A percentile compares a stretch with the other conserved stretches of the same genome.
Evolutionary conservation across 2,329 filamentous ascomycete genomes (phyloP).

Genomic region (Aspergillus pseudotamarii): DNA sequence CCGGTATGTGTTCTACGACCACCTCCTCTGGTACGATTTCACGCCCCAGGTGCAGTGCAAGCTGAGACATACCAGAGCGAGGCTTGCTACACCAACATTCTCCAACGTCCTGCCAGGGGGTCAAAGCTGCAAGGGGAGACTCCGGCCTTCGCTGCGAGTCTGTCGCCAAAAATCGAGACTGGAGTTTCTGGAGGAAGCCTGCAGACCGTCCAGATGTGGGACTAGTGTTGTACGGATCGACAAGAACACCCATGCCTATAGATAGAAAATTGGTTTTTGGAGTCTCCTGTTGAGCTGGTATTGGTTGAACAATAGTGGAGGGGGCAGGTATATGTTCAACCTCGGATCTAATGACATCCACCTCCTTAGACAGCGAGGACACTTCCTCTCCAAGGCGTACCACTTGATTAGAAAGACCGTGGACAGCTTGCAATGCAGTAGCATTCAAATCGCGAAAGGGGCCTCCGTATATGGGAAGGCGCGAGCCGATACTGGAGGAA

Average conservation of each 20-base stretch:
- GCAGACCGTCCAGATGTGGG: conserved; percentile 47
- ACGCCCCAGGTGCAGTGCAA: conserved; percentile 42
- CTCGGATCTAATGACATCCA: conserved; percentile 30
- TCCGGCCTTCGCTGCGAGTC: conserved; percentile 25
- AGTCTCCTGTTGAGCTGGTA: conserved; percentile 16
- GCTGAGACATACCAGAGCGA: conserved; percentile 48
- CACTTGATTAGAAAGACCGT: conserved; percentile 30
- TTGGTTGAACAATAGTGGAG: conserved; percentile 22
- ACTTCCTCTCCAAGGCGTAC: conserved; percentile 33
- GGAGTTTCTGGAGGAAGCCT: conserved; percentile 22
- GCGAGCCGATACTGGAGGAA: conserved; percentile 20
- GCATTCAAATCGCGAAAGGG: conserved; percentile 26
- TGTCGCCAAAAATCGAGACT: conserved; percentile 12
- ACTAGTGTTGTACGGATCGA: conserved; percentile 65
- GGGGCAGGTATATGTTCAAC: conserved; percentile 23
- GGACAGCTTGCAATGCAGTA: conserved; percentile 27
- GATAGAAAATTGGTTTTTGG: conserved; percentile 74
- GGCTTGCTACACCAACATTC: conserved; percentile 81
- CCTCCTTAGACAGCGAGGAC: conserved; percentile 34
- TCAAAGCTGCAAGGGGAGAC: conserved; percentile 61
- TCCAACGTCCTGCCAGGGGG: conserved; percentile 73
- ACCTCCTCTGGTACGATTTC: conserved; percentile 68
- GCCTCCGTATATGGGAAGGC: conserved; percentile 2
- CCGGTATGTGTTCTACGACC: conserved; percentile 71
- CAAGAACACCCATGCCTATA: conserved; percentile 63